Percentiles rank a stretch among this genome's conserved stretches.
Conservation (phyloP, 176 grass and related monocot species). For the Oryza australiensis region DNA sequence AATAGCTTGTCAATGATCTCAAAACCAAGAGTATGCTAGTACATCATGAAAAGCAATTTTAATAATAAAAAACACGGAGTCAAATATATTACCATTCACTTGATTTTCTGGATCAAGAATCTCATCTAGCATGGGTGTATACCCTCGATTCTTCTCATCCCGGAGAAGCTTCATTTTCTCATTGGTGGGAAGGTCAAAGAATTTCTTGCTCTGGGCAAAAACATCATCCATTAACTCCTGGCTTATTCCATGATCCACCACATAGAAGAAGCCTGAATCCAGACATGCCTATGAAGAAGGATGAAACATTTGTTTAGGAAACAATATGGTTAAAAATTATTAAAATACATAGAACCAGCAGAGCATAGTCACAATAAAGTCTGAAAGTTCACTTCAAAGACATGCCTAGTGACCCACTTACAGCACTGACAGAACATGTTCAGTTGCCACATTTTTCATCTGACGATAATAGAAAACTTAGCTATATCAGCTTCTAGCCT, state of each 20-base stretch:
- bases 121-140: constrained; percentile 83
- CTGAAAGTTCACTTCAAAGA: background rate
- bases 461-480: background rate
- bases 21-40: background rate
- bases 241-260: constrained; percentile 87
- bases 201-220: constrained; percentile 83
- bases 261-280: constrained; percentile 96
- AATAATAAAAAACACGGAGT: background rate
- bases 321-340: background rate
- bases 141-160: constrained; percentile 87
- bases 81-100: constrained; percentile 58
- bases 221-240: constrained; percentile 82
- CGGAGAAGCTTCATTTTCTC: constrained; percentile 90
- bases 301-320: background rate
- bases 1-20: background rate
- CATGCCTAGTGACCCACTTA: background rate
- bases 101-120: constrained; percentile 91
- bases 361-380: background rate
- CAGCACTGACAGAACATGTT: background rate
- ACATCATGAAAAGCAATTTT: background rate
- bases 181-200: constrained; percentile 71
- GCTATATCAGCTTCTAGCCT: background rate
- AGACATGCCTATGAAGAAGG: constrained; percentile 71
- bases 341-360: constrained; percentile 5
- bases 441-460: background rate